Conservation (phyloP, 176 grass and related monocot species). For the Eleusine coracana region DNA sequence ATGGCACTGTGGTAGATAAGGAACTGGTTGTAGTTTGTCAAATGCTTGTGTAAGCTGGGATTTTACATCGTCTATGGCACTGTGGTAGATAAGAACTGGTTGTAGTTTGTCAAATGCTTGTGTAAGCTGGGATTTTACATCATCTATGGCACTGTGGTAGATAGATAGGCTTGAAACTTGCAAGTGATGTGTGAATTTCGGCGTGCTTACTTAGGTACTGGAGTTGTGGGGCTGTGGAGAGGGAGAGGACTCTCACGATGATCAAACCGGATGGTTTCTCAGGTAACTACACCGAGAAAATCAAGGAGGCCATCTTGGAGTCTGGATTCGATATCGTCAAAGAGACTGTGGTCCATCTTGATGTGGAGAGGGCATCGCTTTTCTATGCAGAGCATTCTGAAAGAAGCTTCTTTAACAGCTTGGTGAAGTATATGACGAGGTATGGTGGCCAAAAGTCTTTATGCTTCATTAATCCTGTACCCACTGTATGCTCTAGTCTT, state of each 20-base stretch:
- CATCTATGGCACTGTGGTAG: not conserved
- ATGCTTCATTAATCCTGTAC: not conserved
- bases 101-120: not conserved
- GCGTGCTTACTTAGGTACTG: slow-evolving; percentile 50
- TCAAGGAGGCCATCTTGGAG: slow-evolving; percentile 63
- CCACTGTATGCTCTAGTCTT: not conserved
- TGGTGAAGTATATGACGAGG: slow-evolving; percentile 86
- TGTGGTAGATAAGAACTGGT: not conserved
- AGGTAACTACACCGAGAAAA: slow-evolving; percentile 60
- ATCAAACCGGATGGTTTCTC: slow-evolving; percentile 86
- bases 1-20: too few relatives aligned
- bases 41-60: slow-evolving; percentile 6
- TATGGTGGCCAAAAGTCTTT: slow-evolving; percentile 30
- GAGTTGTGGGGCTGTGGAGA: slow-evolving; percentile 39
- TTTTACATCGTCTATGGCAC: not conserved
- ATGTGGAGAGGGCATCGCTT: slow-evolving; percentile 54
- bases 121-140: slow-evolving; percentile 1
- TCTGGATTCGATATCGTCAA: slow-evolving; percentile 69
- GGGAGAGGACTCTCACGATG: slow-evolving; percentile 77
- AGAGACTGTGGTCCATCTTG: slow-evolving; percentile 53
- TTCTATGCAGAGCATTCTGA: slow-evolving; percentile 81
- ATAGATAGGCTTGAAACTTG: not conserved
- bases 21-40: not conserved
- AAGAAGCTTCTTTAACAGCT: slow-evolving; percentile 82
- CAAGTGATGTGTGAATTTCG: slow-evolving; percentile 1